Evolutionary conservation across 768 basidiomycete species (phyloP).

Genomic region (Hygrocybe coccinea): DNA sequence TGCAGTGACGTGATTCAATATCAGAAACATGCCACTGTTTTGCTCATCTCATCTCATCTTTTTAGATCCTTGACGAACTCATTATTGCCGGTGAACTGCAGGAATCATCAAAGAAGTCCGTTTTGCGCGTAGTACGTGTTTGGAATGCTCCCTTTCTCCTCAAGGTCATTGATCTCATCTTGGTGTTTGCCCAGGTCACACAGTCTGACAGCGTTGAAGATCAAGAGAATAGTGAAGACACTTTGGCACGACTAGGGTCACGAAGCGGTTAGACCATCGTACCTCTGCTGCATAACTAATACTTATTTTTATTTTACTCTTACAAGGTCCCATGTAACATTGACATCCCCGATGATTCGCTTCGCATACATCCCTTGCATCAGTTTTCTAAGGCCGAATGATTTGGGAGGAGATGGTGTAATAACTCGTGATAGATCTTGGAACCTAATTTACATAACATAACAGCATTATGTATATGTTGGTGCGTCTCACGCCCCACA

Average conservation of each 20-base stretch:
- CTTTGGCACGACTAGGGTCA: conserved; percentile 70
- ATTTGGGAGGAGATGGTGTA: too few species aligned
- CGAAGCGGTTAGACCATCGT: conserved; percentile 54
- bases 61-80: conserved; percentile 83
- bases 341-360: conserved; percentile 4
- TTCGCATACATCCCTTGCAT: background rate
- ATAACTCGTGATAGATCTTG: too few species aligned
- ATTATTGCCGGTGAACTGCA: conserved; percentile 92
- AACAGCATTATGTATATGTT: too few species aligned
- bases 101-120: conserved; percentile 78
- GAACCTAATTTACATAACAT: too few species aligned
- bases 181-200: conserved; percentile 54
- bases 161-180: background rate
- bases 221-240: conserved; percentile 79
- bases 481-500: too few species aligned
- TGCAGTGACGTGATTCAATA: conserved; percentile 45
- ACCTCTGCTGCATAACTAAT: conserved; percentile 13
- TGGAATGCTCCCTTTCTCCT: background rate
- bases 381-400: background rate
- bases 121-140: conserved; percentile 51
- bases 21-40: background rate
- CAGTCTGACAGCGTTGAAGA: conserved; percentile 82
- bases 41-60: conserved; percentile 10
- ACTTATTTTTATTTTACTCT: conserved; percentile 19
- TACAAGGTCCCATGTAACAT: conserved; percentile 45